Percentiles rank a stretch among this genome's conserved stretches.
These are phyloP conservation scores for Ceratobasidium sp. DNA, from an alignment of 1,284 basidiomycete species.

Conservation along the genomic window DNA sequence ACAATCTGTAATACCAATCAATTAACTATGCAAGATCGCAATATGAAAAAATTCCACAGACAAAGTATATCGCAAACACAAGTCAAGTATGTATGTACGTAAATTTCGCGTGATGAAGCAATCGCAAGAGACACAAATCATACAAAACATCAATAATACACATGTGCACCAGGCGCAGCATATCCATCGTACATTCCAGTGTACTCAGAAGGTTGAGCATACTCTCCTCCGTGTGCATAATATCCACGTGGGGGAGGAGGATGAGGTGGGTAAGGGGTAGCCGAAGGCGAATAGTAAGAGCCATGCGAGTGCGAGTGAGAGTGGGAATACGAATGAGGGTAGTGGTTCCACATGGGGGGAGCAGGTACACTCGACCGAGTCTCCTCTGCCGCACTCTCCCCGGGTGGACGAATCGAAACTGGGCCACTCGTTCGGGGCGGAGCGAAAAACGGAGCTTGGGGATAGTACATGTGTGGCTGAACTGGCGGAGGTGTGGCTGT, in stretches of 20 bases:
- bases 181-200: constrained; percentile 30
- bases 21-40: too few species aligned
- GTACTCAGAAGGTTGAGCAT: constrained; percentile 15
- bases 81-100: neutral
- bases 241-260: constrained; percentile 25
- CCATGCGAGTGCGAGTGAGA: constrained; percentile 17
- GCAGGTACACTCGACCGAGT: neutral
- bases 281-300: constrained; percentile 36
- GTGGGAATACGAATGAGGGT: constrained; percentile 21
- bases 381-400: constrained; percentile 4
- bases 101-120: neutral
- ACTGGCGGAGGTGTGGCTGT: constrained; percentile 23
- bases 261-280: constrained; percentile 28
- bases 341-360: constrained; percentile 33
- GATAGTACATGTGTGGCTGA: constrained; percentile 30
- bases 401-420: constrained; percentile 37
- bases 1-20: too few species aligned
- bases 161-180: constrained; percentile 12
- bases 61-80: too few species aligned
- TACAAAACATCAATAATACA: constrained; percentile 29
- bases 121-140: neutral
- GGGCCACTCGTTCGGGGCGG: constrained; percentile 31
- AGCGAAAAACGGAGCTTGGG: constrained; percentile 16
- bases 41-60: too few species aligned
- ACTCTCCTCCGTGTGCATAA: constrained; percentile 9